phyloP scores from a whole-genome alignment of 2,329 filamentous ascomycete species.

The Nemania sp. region DNA sequence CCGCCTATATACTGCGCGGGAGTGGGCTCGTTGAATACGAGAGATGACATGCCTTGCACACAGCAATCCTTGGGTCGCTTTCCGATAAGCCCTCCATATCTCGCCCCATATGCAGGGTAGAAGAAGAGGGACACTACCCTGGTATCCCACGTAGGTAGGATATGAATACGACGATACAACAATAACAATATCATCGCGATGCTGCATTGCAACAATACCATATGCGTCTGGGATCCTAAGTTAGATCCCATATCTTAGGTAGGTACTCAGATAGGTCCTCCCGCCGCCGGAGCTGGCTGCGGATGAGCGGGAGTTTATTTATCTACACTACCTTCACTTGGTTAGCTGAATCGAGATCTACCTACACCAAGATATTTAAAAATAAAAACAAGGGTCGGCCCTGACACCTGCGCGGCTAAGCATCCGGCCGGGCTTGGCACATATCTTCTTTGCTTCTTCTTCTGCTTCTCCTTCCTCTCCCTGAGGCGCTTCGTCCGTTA shows the following conservation, averaged over 20 bases:
- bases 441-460: too few relatives aligned
- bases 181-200: too few relatives aligned
- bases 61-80: background rate
- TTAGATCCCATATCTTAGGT: too few relatives aligned
- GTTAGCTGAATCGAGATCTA: background rate
- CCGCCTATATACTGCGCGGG: background rate
- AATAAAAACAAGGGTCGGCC: slow-evolving; percentile 3
- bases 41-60: slow-evolving; percentile 21
- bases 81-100: slow-evolving; percentile 3
- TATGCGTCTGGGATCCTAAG: too few relatives aligned
- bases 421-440: background rate
- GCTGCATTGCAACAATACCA: too few relatives aligned
- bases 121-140: background rate
- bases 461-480: too few relatives aligned
- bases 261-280: too few relatives aligned
- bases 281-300: too few relatives aligned
- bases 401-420: background rate
- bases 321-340: background rate
- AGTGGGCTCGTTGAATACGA: slow-evolving; percentile 26
- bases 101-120: background rate
- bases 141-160: too few relatives aligned
- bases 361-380: background rate
- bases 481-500: background rate
- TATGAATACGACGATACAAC: too few relatives aligned
- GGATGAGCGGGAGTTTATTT: too few relatives aligned